These are phyloP conservation scores for Cryphonectria nitschkei DNA, from an alignment of 2,329 filamentous ascomycete species.

Conservation along the genomic window DNA sequence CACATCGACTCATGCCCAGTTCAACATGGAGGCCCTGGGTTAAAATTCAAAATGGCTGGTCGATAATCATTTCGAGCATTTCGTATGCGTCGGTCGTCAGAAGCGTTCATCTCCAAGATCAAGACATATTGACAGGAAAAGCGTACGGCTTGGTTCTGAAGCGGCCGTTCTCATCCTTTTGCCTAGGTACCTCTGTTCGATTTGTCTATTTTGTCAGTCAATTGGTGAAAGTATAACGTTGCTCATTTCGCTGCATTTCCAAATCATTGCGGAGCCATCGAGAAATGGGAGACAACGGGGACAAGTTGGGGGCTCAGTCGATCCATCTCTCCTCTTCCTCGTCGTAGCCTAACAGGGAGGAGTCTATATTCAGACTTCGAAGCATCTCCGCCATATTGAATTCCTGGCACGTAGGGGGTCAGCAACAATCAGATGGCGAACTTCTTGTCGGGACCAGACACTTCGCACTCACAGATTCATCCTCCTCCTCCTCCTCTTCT, in stretches of 20 bases:
- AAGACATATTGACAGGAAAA: too few relatives aligned
- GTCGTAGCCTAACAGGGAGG: conserved; percentile 23
- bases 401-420: conserved; percentile 13
- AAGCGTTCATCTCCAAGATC: too few relatives aligned
- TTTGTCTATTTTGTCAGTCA: background rate
- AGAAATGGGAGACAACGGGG: background rate
- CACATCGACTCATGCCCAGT: too few relatives aligned
- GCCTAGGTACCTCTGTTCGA: too few relatives aligned
- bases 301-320: background rate
- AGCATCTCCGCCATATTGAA: conserved; percentile 28
- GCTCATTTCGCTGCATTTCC: background rate
- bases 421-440: background rate
- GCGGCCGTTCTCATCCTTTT: background rate
- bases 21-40: too few relatives aligned
- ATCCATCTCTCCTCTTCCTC: conserved; percentile 27
- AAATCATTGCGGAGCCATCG: background rate
- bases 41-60: too few relatives aligned
- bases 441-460: too few relatives aligned
- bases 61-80: too few relatives aligned
- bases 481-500: background rate
- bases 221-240: too few relatives aligned
- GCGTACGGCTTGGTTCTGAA: too few relatives aligned
- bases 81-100: too few relatives aligned
- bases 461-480: conserved; percentile 20
- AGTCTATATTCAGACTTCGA: conserved; percentile 27